phyloP scores from a whole-genome alignment of 441 rosid species.

The Theobroma grandiflorum region DNA sequence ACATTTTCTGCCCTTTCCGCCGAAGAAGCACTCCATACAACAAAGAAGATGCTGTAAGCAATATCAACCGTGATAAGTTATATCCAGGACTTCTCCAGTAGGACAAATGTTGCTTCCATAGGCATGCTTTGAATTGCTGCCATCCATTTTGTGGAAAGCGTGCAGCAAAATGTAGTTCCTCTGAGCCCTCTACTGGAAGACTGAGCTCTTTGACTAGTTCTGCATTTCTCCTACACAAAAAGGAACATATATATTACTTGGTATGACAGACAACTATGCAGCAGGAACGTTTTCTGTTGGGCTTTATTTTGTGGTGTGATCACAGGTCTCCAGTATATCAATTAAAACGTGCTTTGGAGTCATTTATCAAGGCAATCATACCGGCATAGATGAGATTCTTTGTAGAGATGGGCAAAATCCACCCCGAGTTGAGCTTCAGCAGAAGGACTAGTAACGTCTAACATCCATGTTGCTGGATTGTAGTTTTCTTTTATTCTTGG shows the following conservation, averaged over 20 bases:
- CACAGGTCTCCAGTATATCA: neutral
- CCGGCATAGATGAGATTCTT: conserved; percentile 38
- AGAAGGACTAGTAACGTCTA: conserved; percentile 40
- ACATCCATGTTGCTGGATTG: conserved; percentile 58
- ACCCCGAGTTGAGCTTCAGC: conserved; percentile 43
- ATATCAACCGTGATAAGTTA: conserved; percentile 48
- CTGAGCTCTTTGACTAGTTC: conserved; percentile 42
- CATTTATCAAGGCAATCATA: conserved; percentile 32
- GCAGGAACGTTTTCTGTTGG: neutral
- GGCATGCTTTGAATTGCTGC: conserved; percentile 68
- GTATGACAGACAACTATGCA: neutral
- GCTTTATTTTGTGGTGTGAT: neutral
- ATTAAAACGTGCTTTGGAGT: neutral
- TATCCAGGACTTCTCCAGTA: conserved; percentile 62
- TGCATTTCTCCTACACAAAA: conserved; percentile 43
- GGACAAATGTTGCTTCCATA: conserved; percentile 73
- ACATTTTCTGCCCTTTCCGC: conserved; percentile 57
- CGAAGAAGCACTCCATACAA: conserved; percentile 50
- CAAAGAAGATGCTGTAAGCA: conserved; percentile 40
- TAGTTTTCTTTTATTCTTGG: conserved; percentile 39
- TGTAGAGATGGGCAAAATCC: conserved; percentile 38
- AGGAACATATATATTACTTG: neutral
- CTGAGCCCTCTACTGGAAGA: conserved; percentile 43
- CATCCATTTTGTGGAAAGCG: conserved; percentile 49
- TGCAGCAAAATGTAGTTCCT: conserved; percentile 43